Conservation (phyloP, 2,329 filamentous ascomycete genomes). For the Phyllosticta citrichinensis region DNA sequence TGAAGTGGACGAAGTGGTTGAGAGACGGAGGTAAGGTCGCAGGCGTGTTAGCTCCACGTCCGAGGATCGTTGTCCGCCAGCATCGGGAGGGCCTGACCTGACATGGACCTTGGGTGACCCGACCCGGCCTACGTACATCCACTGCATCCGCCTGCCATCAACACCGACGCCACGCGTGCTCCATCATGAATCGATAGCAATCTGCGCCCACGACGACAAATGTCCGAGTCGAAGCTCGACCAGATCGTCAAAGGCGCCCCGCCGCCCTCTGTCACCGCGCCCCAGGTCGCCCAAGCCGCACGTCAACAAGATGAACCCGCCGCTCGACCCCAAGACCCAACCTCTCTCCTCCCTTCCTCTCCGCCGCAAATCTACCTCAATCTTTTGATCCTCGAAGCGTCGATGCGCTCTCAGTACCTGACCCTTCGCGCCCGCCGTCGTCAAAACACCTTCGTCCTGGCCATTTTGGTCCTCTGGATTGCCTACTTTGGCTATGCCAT, state of each 20-base stretch:
- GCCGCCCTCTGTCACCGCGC: conserved; percentile 45
- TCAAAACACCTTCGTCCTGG: conserved; percentile 86
- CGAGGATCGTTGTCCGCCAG: not conserved
- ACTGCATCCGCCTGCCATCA: not conserved
- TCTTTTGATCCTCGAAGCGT: conserved; percentile 90
- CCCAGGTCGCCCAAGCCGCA: conserved; percentile 30
- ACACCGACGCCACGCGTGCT: not conserved
- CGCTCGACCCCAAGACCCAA: conserved; percentile 51
- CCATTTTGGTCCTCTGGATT: conserved; percentile 71
- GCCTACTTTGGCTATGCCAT: conserved; percentile 78
- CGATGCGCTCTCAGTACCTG: conserved; percentile 84
- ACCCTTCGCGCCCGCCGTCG: conserved; percentile 77
- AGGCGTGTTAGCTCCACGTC: not conserved
- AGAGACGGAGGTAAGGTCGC: not conserved
- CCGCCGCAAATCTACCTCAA: conserved; percentile 97
- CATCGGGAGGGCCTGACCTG: not conserved
- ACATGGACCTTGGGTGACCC: not conserved
- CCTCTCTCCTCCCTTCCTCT: conserved; percentile 74
- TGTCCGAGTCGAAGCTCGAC: conserved; percentile 61
- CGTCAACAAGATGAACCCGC: conserved; percentile 21
- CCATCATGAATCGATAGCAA: conserved; percentile 2
- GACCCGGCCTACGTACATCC: not conserved
- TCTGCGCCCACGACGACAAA: conserved; percentile 21
- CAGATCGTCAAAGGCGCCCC: conserved; percentile 88
- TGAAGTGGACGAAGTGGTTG: not conserved